phyloP scores from a whole-genome alignment of 73 alveolate species.

The Stentor coeruleus region DNA sequence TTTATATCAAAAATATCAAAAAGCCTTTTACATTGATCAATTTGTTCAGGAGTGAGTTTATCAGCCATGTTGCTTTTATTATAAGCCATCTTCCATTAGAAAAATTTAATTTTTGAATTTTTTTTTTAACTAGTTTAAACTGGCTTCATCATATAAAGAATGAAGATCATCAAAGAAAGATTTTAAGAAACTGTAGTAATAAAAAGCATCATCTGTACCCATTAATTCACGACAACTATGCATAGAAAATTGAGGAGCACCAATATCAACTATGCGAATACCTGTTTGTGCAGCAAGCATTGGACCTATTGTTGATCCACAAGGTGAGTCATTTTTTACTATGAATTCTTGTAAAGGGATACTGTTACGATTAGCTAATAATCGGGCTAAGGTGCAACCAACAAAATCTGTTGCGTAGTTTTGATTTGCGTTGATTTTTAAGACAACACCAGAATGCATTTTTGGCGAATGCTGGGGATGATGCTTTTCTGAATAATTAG shows the following conservation, averaged over 20 bases:
- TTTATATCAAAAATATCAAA: constrained; percentile 92
- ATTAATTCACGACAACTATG: constrained; percentile 57
- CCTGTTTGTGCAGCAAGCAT: constrained; percentile 59
- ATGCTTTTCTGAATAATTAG: constrained; percentile 64
- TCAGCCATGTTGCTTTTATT: too few species aligned
- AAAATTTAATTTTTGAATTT: too few species aligned
- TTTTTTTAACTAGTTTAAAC: too few species aligned
- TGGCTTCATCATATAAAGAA: too few species aligned
- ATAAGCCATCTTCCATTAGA: too few species aligned
- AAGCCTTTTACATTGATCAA: constrained; percentile 90
- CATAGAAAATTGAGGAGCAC: constrained; percentile 64
- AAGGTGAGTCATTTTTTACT: constrained; percentile 55
- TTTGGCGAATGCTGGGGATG: constrained; percentile 50
- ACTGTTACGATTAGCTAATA: constrained; percentile 48
- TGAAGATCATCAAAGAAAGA: too few species aligned
- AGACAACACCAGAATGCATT: constrained; percentile 56
- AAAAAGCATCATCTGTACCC: not conserved
- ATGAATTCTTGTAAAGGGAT: constrained; percentile 63
- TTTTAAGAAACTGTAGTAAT: too few species aligned
- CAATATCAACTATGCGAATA: constrained; percentile 63
- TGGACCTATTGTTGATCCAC: constrained; percentile 74
- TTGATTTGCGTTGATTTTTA: constrained; percentile 46
- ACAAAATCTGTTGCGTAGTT: constrained; percentile 61
- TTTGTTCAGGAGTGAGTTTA: constrained; percentile 80
- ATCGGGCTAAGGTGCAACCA: constrained; percentile 53